Conservation (phyloP, 768 basidiomycete genomes). For the Lactifluus hygrophoroides region DNA sequence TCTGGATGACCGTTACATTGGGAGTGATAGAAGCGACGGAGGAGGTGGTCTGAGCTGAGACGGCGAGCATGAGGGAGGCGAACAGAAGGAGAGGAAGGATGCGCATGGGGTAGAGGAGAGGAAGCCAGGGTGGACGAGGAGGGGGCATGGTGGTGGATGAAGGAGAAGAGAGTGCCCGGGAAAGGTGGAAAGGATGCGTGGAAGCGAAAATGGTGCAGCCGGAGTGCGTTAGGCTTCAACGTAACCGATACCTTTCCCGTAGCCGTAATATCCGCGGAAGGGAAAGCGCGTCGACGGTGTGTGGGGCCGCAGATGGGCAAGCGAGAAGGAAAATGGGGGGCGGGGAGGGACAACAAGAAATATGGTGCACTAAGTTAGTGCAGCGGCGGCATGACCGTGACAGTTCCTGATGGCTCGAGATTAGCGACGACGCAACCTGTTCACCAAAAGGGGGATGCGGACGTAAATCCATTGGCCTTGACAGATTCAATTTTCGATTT, state of each 20-base stretch:
- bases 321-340: not conserved
- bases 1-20: slow-evolving; percentile 39
- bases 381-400: not conserved
- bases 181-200: not conserved
- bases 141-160: slow-evolving; percentile 13
- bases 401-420: not conserved
- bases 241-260: not conserved
- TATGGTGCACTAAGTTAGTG: no score
- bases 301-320: slow-evolving; percentile 5
- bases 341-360: no score
- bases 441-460: not conserved
- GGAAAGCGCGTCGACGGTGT: not conserved
- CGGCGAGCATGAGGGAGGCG: slow-evolving; percentile 23
- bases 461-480: not conserved
- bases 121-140: slow-evolving; percentile 28
- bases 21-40: slow-evolving; percentile 15
- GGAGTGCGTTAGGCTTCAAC: not conserved
- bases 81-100: slow-evolving; percentile 21
- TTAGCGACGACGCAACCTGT: not conserved
- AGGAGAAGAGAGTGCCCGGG: slow-evolving; percentile 10
- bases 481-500: not conserved
- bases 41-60: slow-evolving; percentile 11
- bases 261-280: not conserved
- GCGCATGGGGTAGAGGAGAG: slow-evolving; percentile 12
- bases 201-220: not conserved